Conservation (phyloP, 441 rosid genomes). For the Euphorbia schlechtendalii region DNA sequence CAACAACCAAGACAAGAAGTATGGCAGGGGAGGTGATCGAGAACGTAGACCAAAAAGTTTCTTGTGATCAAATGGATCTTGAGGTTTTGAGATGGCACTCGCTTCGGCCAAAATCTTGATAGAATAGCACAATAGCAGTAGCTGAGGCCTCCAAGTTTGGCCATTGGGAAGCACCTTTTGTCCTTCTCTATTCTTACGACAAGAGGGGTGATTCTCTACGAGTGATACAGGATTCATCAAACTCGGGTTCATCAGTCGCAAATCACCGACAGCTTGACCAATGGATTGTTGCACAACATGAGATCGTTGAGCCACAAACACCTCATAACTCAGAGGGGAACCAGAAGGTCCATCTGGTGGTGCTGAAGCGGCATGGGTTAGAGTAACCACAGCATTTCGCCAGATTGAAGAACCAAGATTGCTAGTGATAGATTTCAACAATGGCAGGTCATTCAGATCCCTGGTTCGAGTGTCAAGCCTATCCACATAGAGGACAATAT, state of each 20-base stretch:
- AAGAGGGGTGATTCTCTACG: slow-evolving; percentile 81
- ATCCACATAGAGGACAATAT: slow-evolving; percentile 82
- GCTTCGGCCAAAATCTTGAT: slow-evolving; percentile 85
- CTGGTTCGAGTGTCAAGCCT: slow-evolving; percentile 73
- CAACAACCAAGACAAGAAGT: slow-evolving; percentile 76
- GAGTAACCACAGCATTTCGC: slow-evolving; percentile 71
- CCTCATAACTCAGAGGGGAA: slow-evolving; percentile 80
- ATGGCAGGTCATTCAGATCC: slow-evolving; percentile 75
- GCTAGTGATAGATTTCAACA: slow-evolving; percentile 58
- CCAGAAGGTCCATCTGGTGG: slow-evolving; percentile 96
- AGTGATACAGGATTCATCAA: slow-evolving; percentile 87
- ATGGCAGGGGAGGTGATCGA: slow-evolving; percentile 84
- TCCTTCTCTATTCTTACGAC: slow-evolving; percentile 81
- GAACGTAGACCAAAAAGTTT: slow-evolving; percentile 79
- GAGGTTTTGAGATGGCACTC: slow-evolving; percentile 64
- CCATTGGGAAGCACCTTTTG: slow-evolving; percentile 89
- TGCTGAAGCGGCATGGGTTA: slow-evolving; percentile 93
- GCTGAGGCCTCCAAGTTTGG: slow-evolving; percentile 80
- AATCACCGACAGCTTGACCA: slow-evolving; percentile 87
- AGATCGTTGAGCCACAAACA: slow-evolving; percentile 85
- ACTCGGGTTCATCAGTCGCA: slow-evolving; percentile 79
- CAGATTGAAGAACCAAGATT: slow-evolving; percentile 72
- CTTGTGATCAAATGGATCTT: slow-evolving; percentile 65
- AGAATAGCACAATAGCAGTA: slow-evolving; percentile 64
- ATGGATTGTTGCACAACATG: slow-evolving; percentile 86